Evolutionary conservation across 2,329 filamentous ascomycete species (phyloP).

Genomic region (Pyrenophora graminea): DNA sequence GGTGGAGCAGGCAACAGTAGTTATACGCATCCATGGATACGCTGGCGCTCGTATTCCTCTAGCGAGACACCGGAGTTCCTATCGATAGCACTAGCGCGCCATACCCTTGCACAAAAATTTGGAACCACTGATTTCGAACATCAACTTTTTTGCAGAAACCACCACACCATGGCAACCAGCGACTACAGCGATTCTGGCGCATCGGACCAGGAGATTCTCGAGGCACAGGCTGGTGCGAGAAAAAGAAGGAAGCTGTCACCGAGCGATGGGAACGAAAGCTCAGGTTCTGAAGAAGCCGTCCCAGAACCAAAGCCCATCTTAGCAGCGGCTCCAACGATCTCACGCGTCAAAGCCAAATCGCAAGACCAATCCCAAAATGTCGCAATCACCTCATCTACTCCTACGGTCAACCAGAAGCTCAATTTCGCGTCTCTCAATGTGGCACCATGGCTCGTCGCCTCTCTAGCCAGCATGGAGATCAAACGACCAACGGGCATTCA

Average conservation of each 20-base stretch:
- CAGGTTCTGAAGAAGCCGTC: constrained; percentile 21
- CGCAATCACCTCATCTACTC: constrained; percentile 5
- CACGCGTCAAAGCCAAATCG: constrained; percentile 43
- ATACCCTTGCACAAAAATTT: constrained; percentile 35
- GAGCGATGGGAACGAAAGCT: constrained; percentile 12
- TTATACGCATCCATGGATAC: too few relatives aligned
- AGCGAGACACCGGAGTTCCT: neutral
- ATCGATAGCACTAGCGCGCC: constrained; percentile 35
- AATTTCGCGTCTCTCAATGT: constrained; percentile 76
- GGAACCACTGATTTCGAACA: constrained; percentile 7
- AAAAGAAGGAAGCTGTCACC: constrained; percentile 45
- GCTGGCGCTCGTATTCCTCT: too few relatives aligned
- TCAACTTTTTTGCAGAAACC: neutral
- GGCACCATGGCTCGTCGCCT: constrained; percentile 84
- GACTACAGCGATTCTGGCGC: constrained; percentile 25
- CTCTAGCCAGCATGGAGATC: constrained; percentile 78
- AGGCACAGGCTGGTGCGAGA: constrained; percentile 39
- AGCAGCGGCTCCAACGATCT: constrained; percentile 31
- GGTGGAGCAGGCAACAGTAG: neutral
- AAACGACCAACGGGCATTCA: constrained; percentile 90
- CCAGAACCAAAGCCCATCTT: constrained; percentile 15
- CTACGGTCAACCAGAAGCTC: constrained; percentile 48
- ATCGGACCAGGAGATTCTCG: constrained; percentile 34
- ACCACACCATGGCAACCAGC: constrained; percentile 18
- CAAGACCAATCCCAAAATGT: constrained; percentile 12